Evolutionary conservation across 23 red algal species (phyloP), one percentile per base, ranked within the genome.

Genomic region (Gracilaria caudata): DNA sequence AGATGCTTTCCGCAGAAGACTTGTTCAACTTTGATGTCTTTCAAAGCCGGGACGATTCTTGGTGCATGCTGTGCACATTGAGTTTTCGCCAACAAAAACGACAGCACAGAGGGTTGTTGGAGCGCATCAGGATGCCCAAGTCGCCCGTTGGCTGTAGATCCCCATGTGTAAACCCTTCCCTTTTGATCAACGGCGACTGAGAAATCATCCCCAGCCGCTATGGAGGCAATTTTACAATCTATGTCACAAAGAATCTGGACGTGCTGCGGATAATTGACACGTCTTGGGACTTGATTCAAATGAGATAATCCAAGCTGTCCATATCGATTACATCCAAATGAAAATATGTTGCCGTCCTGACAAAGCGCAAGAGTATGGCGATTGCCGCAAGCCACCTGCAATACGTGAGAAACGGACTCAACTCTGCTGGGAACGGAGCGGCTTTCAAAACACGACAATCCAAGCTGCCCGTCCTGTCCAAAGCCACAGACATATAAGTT

Each of bases 161-260:
- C 87, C 77, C 77, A 91, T 8, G 87, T 91, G 39, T 71, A 91
- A 29, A 91, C 74, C 21, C 77, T 28, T 7, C 87, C 87, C 13
- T 71, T 30, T 26, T 70, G 76, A 26, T 57, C 75, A 20, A 91
- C 38, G 19, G 87, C 87, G 24, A 82, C 78, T 28, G 87, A 91
- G 26, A 91, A 91, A 32, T 53, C 77, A 57, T 82, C 87, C 28
- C 87, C 87, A 30, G 87, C 87, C 11, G 74, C 75, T 7, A 91
- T 39, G 35, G 61, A 32, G 13, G 40, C 28, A 8, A 91, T 80
- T 47, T 24, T 29, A 36, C 47, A 45, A 16, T 35, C 87, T 4
- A 38, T 59, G 20, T 56, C 11, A 13, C 32, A n/a, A 28, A 74
- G 61, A 39, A 64, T 37, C 61, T 41, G 26, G 17, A 82, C 78